A percentile compares a stretch with the other conserved stretches of the same genome.
Evolutionary conservation across 2,329 filamentous ascomycete genomes (phyloP).

Genomic region (Trichoderma arundinaceum): DNA sequence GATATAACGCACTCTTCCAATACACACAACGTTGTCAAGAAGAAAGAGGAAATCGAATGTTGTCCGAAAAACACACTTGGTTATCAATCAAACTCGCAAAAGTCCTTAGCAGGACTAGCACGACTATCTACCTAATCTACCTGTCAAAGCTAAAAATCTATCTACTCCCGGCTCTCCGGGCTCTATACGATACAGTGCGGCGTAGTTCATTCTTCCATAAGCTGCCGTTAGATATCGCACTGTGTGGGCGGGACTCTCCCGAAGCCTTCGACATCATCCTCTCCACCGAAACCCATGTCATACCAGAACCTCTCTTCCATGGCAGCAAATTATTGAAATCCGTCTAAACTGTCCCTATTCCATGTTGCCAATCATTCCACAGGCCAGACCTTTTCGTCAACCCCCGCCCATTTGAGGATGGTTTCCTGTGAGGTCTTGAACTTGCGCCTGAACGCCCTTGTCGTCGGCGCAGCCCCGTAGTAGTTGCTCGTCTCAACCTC

Average conservation of each 20-base stretch:
- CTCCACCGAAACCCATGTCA: too few species aligned
- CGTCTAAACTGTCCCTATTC: too few species aligned
- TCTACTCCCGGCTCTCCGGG: slow-evolving; percentile 9
- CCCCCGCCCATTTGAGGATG: slow-evolving; percentile 23
- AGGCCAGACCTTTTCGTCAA: slow-evolving; percentile 6
- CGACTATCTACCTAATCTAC: background rate
- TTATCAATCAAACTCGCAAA: slow-evolving; percentile 17
- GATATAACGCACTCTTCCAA: too few species aligned
- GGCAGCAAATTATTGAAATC: too few species aligned
- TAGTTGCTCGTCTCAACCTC: background rate
- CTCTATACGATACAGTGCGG: background rate
- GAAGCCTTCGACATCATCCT: slow-evolving; percentile 14
- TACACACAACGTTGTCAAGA: background rate
- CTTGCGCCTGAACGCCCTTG: slow-evolving; percentile 18
- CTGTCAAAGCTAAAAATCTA: too few species aligned
- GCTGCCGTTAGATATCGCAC: background rate
- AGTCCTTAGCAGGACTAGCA: background rate
- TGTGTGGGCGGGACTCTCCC: background rate
- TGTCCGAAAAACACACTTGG: background rate
- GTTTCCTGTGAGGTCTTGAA: slow-evolving; percentile 18
- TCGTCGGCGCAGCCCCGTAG: slow-evolving; percentile 13
- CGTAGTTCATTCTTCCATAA: background rate
- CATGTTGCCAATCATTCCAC: background rate
- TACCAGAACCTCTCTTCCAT: background rate
- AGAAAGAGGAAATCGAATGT: background rate